Percentiles rank a stretch among this genome's conserved stretches.
These are phyloP conservation scores for Dendrobium chrysotoxum DNA, from an alignment of 106 monocot genomes.

Conservation along the genomic window DNA sequence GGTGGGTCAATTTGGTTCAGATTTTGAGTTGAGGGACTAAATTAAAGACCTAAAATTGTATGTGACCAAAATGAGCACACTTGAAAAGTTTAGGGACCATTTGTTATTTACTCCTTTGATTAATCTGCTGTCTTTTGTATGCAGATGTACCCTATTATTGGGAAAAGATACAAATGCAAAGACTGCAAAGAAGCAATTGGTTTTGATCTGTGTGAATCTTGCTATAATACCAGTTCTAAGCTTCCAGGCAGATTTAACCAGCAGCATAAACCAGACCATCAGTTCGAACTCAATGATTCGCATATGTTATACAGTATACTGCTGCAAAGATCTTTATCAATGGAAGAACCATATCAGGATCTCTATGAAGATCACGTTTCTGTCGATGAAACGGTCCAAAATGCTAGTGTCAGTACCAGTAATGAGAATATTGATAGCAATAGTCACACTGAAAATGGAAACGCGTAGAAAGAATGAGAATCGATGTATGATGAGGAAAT, in stretches of 20 bases:
- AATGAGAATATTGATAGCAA: background rate
- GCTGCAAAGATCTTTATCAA: background rate
- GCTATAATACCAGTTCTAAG: slow-evolving; percentile 59
- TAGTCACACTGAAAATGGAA: background rate
- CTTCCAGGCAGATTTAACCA: slow-evolving; percentile 83
- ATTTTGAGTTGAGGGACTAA: too few relatives aligned
- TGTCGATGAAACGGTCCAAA: background rate
- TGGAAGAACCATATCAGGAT: background rate
- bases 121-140: background rate
- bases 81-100: too few relatives aligned
- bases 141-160: slow-evolving; percentile 81
- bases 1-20: too few relatives aligned
- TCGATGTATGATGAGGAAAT: too few relatives aligned
- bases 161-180: slow-evolving; percentile 80
- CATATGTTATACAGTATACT: slow-evolving; percentile 13
- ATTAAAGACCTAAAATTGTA: too few relatives aligned
- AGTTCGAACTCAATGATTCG: slow-evolving; percentile 42
- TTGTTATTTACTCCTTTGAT: background rate
- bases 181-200: slow-evolving; percentile 75
- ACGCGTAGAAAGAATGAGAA: background rate
- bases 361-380: background rate
- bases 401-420: background rate
- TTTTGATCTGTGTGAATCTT: slow-evolving; percentile 78
- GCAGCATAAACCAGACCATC: slow-evolving; percentile 74
- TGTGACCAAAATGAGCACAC: too few relatives aligned